Base-by-base conservation (phyloP, 2,329 filamentous ascomycete genomes). In the Fusarium burgessii region DNA sequence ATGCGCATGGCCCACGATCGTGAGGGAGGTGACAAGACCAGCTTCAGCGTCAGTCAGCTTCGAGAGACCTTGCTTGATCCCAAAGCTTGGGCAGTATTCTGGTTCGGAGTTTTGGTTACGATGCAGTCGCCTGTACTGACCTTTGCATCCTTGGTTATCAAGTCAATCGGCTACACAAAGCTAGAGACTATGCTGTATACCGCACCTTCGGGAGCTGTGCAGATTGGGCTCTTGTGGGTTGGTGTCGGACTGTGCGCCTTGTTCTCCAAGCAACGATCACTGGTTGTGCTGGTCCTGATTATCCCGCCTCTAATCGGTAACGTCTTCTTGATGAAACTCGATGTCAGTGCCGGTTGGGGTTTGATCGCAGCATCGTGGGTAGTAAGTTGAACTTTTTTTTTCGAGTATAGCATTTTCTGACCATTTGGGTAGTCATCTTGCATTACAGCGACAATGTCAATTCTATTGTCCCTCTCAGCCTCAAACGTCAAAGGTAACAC, bases 401-500 rank as follows among this genome's bases (percentile, higher is more conserved):
- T n/a, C n/a, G n/a, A 6, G 8, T 38, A 10, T 7, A 18, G 5
- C 9, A 29, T 29, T 7, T 23, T 12, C n/a, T 57, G 13, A 57
- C 33, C 3, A 0, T 10, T 7, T 14, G 8, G 5, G 3, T 12
- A 57, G 54, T 50, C 54, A 2, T 57, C 54, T 32, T 57, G 54
- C 8, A 57, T 57, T 14, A 57, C 54, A 8, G 54, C 54, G 15
- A 7, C 54, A 6, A 57, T 57, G 54, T 57, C 54, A 3, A 57
- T 57, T 3, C 23, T 57, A 0, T 45, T 58, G 5, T 52, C 43
- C 4, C 55, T 58, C 5, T 52, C 45, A 5, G 55, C 55, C 0
- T 58, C 55, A 1, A 58, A 58, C 11, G 55, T 58, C n/a, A 58
- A 58, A 11, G 55, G 55, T 4, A 58, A 58, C 10, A 52, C 55